These are phyloP conservation scores for Entonaema liquescens DNA, from an alignment of 495 filamentous ascomycete genomes.

Conservation along the genomic window DNA sequence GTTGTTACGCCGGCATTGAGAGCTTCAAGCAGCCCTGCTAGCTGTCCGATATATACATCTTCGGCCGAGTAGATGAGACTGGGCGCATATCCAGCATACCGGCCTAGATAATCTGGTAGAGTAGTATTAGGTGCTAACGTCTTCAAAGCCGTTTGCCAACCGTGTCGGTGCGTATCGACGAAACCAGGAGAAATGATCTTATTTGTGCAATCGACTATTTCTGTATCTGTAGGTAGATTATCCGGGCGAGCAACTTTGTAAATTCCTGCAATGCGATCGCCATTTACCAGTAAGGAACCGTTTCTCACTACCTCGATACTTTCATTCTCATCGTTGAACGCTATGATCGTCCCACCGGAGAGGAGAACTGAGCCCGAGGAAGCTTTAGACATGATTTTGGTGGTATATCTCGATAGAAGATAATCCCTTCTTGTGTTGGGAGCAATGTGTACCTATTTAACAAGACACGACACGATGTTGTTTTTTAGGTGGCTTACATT, in stretches of 20 bases:
- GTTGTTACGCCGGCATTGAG: slow-evolving; percentile 67
- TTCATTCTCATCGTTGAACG: slow-evolving; percentile 48
- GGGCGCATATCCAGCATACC: slow-evolving; percentile 25
- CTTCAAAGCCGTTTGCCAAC: slow-evolving; percentile 65
- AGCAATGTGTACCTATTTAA: not conserved
- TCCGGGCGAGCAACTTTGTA: slow-evolving; percentile 31
- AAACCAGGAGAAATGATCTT: slow-evolving; percentile 68
- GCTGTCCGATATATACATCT: slow-evolving; percentile 63
- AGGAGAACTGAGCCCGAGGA: slow-evolving; percentile 47
- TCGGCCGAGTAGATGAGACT: slow-evolving; percentile 52
- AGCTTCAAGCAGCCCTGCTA: slow-evolving; percentile 61
- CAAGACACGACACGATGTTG: too few relatives aligned
- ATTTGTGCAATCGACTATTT: slow-evolving; percentile 60
- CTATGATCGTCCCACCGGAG: slow-evolving; percentile 54
- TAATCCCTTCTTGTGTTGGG: not conserved
- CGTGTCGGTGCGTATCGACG: slow-evolving; percentile 67
- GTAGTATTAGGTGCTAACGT: slow-evolving; percentile 44
- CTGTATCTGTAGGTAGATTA: slow-evolving; percentile 26
- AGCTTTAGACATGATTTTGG: slow-evolving; percentile 14
- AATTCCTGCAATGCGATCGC: slow-evolving; percentile 52
- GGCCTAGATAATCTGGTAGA: slow-evolving; percentile 41
- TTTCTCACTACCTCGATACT: slow-evolving; percentile 50
- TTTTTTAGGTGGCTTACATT: not conserved
- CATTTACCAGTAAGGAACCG: slow-evolving; percentile 51
- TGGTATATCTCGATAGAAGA: not conserved